These are phyloP conservation scores for Blastomyces silverae DNA, from an alignment of 2,329 filamentous ascomycete genomes.

Conservation along the genomic window DNA sequence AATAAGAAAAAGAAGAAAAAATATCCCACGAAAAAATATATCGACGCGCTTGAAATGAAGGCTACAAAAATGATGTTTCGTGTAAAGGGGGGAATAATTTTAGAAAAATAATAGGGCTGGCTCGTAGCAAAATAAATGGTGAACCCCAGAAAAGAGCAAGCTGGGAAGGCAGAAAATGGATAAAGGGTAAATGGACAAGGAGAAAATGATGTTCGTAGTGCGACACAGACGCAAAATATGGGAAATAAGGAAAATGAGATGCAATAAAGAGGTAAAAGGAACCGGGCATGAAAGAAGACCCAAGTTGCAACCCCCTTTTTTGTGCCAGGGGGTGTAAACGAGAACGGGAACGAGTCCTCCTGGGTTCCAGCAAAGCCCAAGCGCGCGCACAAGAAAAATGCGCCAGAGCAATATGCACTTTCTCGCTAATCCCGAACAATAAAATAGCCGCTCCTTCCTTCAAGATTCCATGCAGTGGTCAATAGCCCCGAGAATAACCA, in stretches of 20 bases:
- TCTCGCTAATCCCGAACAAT: constrained; percentile 15
- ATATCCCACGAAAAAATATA: constrained; percentile 11
- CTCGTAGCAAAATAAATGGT: neutral
- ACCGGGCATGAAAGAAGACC: constrained; percentile 14
- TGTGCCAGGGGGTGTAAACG: neutral
- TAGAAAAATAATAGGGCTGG: neutral
- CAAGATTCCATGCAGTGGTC: constrained; percentile 19
- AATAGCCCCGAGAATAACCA: constrained; percentile 18
- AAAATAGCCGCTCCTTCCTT: constrained; percentile 16
- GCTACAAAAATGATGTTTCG: neutral
- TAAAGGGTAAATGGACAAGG: neutral
- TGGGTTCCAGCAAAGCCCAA: neutral
- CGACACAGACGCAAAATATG: neutral
- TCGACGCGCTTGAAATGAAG: constrained; percentile 5
- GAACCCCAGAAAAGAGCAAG: neutral
- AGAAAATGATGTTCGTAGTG: constrained; percentile 2
- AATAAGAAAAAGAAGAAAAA: constrained; percentile 6
- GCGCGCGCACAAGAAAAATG: constrained; percentile 11
- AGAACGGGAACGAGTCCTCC: neutral
- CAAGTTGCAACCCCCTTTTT: constrained; percentile 3
- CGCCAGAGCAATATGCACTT: constrained; percentile 12
- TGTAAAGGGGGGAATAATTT: neutral
- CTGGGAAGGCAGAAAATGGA: neutral
- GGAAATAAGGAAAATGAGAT: constrained; percentile 4
- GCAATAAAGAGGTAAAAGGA: constrained; percentile 13